These are phyloP conservation scores for Metarhizium humberi DNA, from an alignment of 2,329 filamentous ascomycete species.

Conservation along the genomic window DNA sequence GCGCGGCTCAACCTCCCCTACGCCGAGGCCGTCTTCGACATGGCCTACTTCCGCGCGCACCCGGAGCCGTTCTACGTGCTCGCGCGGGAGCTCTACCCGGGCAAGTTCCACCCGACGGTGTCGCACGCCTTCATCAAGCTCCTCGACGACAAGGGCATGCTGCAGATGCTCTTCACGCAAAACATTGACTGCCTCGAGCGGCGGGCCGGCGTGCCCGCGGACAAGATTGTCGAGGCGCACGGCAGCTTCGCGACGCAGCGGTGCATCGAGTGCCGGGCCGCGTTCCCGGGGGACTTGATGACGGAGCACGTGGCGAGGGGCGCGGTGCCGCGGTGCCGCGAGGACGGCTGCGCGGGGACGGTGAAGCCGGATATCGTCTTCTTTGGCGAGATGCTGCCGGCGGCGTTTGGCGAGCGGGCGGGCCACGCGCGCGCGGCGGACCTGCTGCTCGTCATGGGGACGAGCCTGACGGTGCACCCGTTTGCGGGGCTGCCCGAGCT, in stretches of 20 bases:
- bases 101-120: constrained; percentile 78
- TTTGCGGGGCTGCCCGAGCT: constrained; percentile 73
- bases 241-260: constrained; percentile 87
- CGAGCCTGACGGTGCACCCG: constrained; percentile 77
- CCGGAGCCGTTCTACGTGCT: constrained; percentile 88
- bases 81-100: constrained; percentile 86
- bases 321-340: constrained; percentile 60
- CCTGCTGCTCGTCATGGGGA: constrained; percentile 78
- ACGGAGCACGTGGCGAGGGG: constrained; percentile 54
- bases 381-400: constrained; percentile 64
- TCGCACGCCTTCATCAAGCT: constrained; percentile 83
- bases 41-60: constrained; percentile 75
- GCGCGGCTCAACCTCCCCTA: constrained; percentile 77
- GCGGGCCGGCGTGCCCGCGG: constrained; percentile 69
- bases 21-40: constrained; percentile 90
- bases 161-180: constrained; percentile 87
- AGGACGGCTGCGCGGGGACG: constrained; percentile 57
- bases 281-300: constrained; percentile 69
- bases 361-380: constrained; percentile 96
- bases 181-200: constrained; percentile 96
- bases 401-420: constrained; percentile 24
- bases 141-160: constrained; percentile 66
- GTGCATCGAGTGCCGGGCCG: constrained; percentile 76
- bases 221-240: constrained; percentile 86
- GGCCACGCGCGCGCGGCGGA: constrained; percentile 54